phyloP scores from a whole-genome alignment of 2,329 filamentous ascomycete species.

The Neocatenulostroma microsporum region DNA sequence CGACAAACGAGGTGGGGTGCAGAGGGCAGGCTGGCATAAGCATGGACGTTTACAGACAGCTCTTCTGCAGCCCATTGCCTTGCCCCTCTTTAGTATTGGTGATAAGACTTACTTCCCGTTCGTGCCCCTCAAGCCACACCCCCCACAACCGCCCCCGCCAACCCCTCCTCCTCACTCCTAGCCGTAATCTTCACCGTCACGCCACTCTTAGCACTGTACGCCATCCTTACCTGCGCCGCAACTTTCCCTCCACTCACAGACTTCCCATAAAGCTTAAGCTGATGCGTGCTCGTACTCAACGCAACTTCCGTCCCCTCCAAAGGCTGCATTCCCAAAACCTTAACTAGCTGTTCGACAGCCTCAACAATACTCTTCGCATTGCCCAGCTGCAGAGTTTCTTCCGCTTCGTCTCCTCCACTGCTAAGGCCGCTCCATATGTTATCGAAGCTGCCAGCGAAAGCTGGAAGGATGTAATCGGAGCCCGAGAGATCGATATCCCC shows the following conservation, averaged over 20 bases:
- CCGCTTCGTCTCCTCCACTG: slow-evolving; percentile 71
- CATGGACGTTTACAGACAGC: no score
- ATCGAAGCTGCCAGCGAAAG: slow-evolving; percentile 90
- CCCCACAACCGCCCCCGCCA: slow-evolving; percentile 75
- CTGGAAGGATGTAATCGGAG: slow-evolving; percentile 87
- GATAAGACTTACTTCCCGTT: no score
- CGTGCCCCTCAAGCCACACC: slow-evolving; percentile 67
- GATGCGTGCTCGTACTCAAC: slow-evolving; percentile 81
- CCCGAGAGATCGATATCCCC: slow-evolving; percentile 86
- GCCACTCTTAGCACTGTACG: slow-evolving; percentile 82
- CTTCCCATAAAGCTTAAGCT: slow-evolving; percentile 93
- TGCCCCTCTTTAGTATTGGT: no score
- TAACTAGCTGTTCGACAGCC: slow-evolving; percentile 83
- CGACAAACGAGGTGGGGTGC: no score
- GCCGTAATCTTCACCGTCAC: slow-evolving; percentile 95
- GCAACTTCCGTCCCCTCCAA: slow-evolving; percentile 91
- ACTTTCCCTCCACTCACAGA: slow-evolving; percentile 56
- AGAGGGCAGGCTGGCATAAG: no score
- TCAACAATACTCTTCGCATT: slow-evolving; percentile 93
- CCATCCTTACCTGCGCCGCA: slow-evolving; percentile 82
- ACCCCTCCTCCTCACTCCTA: slow-evolving; percentile 83
- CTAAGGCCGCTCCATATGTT: slow-evolving; percentile 78
- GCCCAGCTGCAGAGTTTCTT: slow-evolving; percentile 81
- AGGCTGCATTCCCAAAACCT: slow-evolving; percentile 81
- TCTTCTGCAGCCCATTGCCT: no score